Base-by-base conservation (phyloP, 164 flowering plant species). In the Aristolochia fimbriata region DNA sequence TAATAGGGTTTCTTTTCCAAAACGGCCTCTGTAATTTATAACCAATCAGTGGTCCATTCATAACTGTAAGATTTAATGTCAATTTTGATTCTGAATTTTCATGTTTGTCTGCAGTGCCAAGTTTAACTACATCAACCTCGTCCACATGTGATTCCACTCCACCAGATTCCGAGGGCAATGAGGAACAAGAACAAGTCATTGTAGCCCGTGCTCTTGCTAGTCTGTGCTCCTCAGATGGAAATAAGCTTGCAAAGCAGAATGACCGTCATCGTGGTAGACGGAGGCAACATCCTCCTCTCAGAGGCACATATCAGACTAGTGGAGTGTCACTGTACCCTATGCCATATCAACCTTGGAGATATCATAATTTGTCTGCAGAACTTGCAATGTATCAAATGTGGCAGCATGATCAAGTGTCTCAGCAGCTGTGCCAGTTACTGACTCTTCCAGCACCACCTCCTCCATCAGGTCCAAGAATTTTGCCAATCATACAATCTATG, bases 131-230 rank as follows among this genome's bases (percentile, higher is more conserved):
- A 27, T 47, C 57, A 41, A 69, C 70, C 50, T 65, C 55, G 19
- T 23, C 10, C 41, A 74, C 71, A 59, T 78, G 68, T 62, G 19
- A 52, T 47, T 70, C 65, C 15, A 60, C 43, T 37, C 1, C 43
- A 37, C 43, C 43, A 37, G 43, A 37, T 37, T 37, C 12, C 10
- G 43, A 37, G 12, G 43, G 57, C 54, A 66, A 27, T 57, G 83
- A 78, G 61, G 81, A 79, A 24, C 77, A 80, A 30, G 86, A 77
- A 33, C 82, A 77, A 14, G 78, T 68, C 19, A 70, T 71, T 59
- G 79, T 83, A 31, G 69, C 76, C 27, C 72, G 71, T 54, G 76
- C 75, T 19, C 75, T 80, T 6, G 75, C 83, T 21, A 69, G 62
- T 63, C 67, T 77, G 27, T 66, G 59, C 20, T 76, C 72, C 22